Percentiles rank a stretch among this genome's conserved stretches.
phyloP scores from a whole-genome alignment of 202 grass and related monocot species.

The Musa balbisiana region DNA sequence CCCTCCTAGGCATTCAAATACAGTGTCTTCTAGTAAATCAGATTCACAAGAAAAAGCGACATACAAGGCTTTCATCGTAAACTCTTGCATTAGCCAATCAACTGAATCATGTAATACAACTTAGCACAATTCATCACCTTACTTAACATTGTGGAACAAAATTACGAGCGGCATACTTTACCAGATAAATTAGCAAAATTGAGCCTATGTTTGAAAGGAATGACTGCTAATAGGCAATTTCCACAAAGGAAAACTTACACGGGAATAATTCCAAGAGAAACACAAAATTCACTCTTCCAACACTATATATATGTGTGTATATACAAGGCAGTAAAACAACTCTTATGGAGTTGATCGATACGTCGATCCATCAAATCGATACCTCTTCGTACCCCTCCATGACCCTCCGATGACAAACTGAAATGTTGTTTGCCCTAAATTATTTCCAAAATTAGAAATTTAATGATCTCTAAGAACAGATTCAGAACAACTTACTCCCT shows the following conservation, averaged over 20 bases:
- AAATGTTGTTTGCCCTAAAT: no score
- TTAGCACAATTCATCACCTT: background rate
- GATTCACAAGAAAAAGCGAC: background rate
- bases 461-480: background rate
- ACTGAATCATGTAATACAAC: no score
- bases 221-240: background rate
- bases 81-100: background rate
- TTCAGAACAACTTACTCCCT: background rate
- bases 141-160: background rate
- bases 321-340: no score
- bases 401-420: no score
- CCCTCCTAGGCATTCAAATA: background rate
- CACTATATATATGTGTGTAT: no score
- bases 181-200: background rate
- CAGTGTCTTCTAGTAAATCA: background rate
- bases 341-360: no score
- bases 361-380: no score
- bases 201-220: background rate
- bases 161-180: background rate
- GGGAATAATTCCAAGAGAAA: background rate
- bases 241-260: background rate
- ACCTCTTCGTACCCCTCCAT: no score
- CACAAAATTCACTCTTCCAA: background rate
- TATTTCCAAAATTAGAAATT: background rate
- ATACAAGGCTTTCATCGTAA: background rate